Conservation (phyloP, 2,329 filamentous ascomycete species). For the Malbranchea cinnamomea region DNA sequence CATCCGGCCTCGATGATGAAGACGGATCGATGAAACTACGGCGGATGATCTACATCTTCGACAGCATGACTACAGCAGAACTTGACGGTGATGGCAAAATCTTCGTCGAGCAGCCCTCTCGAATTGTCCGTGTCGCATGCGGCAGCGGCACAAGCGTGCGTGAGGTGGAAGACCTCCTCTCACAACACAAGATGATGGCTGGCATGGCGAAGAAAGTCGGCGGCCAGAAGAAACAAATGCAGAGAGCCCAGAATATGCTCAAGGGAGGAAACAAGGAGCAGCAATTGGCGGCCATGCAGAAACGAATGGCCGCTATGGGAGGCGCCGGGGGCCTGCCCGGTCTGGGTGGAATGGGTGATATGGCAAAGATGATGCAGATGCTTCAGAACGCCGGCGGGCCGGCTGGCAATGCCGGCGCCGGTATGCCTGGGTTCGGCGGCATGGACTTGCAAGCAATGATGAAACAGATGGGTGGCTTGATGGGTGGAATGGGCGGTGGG, state of each 20-base stretch:
- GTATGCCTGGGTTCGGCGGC: constrained; percentile 44
- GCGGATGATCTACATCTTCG: constrained; percentile 98
- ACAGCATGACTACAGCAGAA: constrained; percentile 94
- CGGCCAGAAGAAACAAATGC: constrained; percentile 95
- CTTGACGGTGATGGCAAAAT: constrained; percentile 91
- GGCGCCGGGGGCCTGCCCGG: constrained; percentile 46
- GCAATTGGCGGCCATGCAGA: constrained; percentile 95
- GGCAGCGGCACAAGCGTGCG: constrained; percentile 81
- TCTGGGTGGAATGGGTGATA: constrained; percentile 55
- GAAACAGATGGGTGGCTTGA: constrained; percentile 57
- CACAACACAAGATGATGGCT: constrained; percentile 96
- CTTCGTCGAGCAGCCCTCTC: constrained; percentile 78
- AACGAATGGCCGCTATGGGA: constrained; percentile 84
- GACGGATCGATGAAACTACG: constrained; percentile 88
- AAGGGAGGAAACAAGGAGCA: constrained; percentile 81
- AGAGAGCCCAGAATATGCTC: constrained; percentile 80
- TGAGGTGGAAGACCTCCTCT: constrained; percentile 93
- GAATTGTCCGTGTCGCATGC: constrained; percentile 81
- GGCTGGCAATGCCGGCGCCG: constrained; percentile 39
- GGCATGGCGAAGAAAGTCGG: constrained; percentile 99
- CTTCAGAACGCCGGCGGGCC: constrained; percentile 64
- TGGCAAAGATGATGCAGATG: constrained; percentile 96
- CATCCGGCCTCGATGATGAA: constrained; percentile 92
- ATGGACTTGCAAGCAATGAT: constrained; percentile 58
- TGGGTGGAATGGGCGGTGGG: constrained; percentile 29